Evolutionary conservation across 345 rosid genomes (phyloP).

Genomic region (Melaleuca alternifolia): DNA sequence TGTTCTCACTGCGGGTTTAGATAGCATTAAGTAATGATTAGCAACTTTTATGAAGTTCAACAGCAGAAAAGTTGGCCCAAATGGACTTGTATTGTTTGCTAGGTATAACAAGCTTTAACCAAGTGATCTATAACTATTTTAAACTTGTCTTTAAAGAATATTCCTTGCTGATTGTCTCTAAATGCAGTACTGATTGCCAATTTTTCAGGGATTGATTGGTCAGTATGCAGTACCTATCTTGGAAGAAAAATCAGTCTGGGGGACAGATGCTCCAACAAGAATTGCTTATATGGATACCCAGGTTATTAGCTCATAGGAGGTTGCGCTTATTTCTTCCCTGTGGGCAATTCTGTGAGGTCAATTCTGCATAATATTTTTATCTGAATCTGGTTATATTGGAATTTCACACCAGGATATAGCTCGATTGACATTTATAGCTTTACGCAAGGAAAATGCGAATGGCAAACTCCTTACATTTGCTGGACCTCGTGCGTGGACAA

Average conservation of each 20-base stretch:
- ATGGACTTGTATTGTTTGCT: background rate
- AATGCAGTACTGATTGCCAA: background rate
- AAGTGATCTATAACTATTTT: background rate
- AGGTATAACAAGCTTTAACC: background rate
- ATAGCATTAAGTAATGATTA: background rate
- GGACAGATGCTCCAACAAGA: constrained; percentile 96
- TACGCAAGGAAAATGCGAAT: constrained; percentile 59
- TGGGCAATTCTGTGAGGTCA: background rate
- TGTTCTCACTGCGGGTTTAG: background rate
- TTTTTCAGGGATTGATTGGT: constrained; percentile 72
- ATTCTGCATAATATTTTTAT: background rate
- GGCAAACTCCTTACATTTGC: constrained; percentile 89
- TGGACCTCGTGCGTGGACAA: constrained; percentile 98
- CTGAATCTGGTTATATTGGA: background rate
- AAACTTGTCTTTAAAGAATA: background rate
- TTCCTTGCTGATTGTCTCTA: background rate
- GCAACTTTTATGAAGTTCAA: background rate
- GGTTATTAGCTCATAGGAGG: constrained; percentile 17
- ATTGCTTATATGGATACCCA: constrained; percentile 99
- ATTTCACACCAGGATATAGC: constrained; percentile 64
- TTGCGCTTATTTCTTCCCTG: background rate
- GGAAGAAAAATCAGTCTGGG: constrained; percentile 98
- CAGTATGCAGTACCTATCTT: constrained; percentile 88
- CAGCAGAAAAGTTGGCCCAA: background rate
- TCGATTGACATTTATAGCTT: constrained; percentile 73